A percentile compares a stretch with the other conserved stretches of the same genome.
These are phyloP conservation scores for Aspergillus fischeri DNA, from an alignment of 2,329 filamentous ascomycete genomes.

Conservation along the genomic window DNA sequence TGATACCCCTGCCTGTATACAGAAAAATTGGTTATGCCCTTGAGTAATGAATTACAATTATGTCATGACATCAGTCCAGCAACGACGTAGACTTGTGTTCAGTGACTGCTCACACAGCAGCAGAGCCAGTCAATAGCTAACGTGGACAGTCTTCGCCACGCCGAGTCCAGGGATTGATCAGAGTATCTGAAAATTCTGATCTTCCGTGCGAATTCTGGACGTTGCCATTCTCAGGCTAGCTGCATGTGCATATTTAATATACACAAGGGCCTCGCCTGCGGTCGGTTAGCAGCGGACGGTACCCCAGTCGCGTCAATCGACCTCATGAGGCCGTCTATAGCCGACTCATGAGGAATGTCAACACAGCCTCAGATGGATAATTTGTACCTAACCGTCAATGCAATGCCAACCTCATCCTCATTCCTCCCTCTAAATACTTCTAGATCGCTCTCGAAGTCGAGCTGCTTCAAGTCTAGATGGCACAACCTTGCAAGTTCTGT, in stretches of 20 bases:
- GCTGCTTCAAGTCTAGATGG: not conserved
- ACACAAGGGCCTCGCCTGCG: not conserved
- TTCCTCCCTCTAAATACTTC: too few species aligned
- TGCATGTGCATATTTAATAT: not conserved
- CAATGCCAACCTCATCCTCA: not conserved
- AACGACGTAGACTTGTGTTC: too few species aligned
- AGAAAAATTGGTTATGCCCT: too few species aligned
- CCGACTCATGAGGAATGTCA: not conserved
- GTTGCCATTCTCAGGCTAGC: not conserved
- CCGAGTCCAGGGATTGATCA: too few species aligned
- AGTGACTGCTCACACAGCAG: too few species aligned
- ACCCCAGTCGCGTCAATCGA: not conserved
- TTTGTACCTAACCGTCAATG: not conserved
- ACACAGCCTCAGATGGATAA: not conserved
- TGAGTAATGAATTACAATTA: too few species aligned
- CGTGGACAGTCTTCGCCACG: too few species aligned
- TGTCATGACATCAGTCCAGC: too few species aligned
- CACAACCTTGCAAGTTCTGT: not conserved
- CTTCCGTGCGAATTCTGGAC: too few species aligned
- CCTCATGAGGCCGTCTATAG: not conserved
- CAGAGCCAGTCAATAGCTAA: too few species aligned
- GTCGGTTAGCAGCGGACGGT: not conserved
- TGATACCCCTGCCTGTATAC: not conserved
- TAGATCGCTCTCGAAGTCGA: not conserved
- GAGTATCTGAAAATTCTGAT: too few species aligned